phyloP scores from a whole-genome alignment of 108 stramenopile genomes.

The Conticribra guillardii region DNA sequence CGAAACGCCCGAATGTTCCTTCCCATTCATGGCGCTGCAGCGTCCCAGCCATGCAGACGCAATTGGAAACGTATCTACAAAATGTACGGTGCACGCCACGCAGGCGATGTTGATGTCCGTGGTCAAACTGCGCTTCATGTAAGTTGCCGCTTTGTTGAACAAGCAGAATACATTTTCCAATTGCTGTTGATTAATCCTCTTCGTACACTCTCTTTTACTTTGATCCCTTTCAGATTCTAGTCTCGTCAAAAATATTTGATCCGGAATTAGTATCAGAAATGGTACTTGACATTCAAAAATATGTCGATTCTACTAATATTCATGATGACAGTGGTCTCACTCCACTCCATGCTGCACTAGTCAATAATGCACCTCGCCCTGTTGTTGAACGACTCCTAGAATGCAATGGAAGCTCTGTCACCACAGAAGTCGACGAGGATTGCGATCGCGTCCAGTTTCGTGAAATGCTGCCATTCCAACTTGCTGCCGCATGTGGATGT shows the following conservation, averaged over 20 bases:
- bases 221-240: conserved; percentile 10
- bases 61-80: background rate
- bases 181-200: too few relatives aligned
- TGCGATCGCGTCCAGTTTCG: background rate
- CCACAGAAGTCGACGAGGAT: conserved; percentile 3
- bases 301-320: background rate
- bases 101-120: conserved; percentile 5
- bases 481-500: conserved; percentile 8
- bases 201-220: too few relatives aligned
- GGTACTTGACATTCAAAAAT: background rate
- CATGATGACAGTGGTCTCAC: conserved; percentile 25
- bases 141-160: too few relatives aligned
- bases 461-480: conserved; percentile 19
- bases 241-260: background rate
- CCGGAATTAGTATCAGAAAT: background rate
- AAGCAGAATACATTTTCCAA: too few relatives aligned
- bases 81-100: conserved; percentile 1
- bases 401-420: conserved; percentile 11
- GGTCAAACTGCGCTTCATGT: background rate
- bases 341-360: conserved; percentile 25
- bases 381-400: conserved; percentile 1
- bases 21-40: conserved; percentile 22
- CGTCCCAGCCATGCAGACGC: conserved; percentile 12
- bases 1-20: conserved; percentile 2
- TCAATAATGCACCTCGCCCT: background rate